Evolutionary conservation across 148 eudicot genomes (phyloP), one percentile per base, ranked within the genome.

Genomic region (Rhododendron vialii): DNA sequence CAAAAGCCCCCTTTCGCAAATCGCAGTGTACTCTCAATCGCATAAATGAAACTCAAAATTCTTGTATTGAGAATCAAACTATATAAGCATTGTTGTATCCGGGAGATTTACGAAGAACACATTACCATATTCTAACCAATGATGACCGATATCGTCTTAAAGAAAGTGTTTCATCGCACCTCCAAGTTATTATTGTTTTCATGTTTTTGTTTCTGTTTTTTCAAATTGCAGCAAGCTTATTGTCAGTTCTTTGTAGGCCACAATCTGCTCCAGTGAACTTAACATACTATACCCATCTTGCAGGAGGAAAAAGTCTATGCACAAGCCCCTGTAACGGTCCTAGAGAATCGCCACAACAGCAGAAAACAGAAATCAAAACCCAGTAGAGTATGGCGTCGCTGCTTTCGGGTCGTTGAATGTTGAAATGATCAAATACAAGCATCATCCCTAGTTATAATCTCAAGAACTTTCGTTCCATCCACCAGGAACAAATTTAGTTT

Each of bases 331-430:
- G 69, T 47, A 8, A 53, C 61, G 35, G n/a, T 59, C 17, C 73
- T 50, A 33, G 43, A 17, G 18, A 35, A 48, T 26, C 1, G 45
- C 80, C 5, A 51, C 9, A 81, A 67, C 13, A 15, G 7, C 45
- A 73, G 63, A 80, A 69, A 73, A 69, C 83, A 71, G 33, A 81
- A 67, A 15, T 51, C 53, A 81, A 81, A 80, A 81, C 45, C 78
- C 2, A 35, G 22, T 18, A 63, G 41, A 36, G 81, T 50, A 81
- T 86, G 84, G 87, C 69, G 22, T 24, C 61, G 53, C 18, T 86
- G 76, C 50, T 50, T 86, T 81, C 80, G 80, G 8, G 45, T 5
- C 1, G 38, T n/a, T 43, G 78, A 14, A 83, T 75, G 81, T 75
- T 75, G 69, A 75, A 24, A 76, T 38, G 38, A 76, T 36, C 26